These are phyloP conservation scores for Lachnellula occidentalis DNA, from an alignment of 2,329 filamentous ascomycete species.

Conservation along the genomic window DNA sequence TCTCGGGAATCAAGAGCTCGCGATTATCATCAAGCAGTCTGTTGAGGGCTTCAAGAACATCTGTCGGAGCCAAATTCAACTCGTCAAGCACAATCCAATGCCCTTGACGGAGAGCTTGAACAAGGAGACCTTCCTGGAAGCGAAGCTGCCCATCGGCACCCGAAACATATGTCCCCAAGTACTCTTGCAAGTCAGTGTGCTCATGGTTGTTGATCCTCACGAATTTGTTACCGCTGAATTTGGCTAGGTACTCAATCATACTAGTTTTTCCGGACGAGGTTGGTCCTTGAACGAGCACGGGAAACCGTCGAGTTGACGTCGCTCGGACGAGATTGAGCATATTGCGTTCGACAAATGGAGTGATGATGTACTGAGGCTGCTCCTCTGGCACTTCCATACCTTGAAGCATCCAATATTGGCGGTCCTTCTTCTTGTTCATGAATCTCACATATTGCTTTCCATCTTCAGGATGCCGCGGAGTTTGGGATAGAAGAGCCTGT, in stretches of 20 bases:
- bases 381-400: conserved; percentile 63
- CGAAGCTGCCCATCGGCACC: conserved; percentile 75
- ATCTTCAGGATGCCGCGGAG: conserved; percentile 71
- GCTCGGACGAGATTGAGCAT: conserved; percentile 91
- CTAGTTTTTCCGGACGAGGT: conserved; percentile 98
- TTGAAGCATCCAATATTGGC: conserved; percentile 86
- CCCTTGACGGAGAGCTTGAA: conserved; percentile 85
- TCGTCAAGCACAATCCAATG: conserved; percentile 99
- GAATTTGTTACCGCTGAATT: conserved; percentile 92
- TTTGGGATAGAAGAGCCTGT: conserved; percentile 69
- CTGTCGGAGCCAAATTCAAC: conserved; percentile 91
- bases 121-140: conserved; percentile 91
- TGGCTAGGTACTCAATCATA: conserved; percentile 99
- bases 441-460: conserved; percentile 76
- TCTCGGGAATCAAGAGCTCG: conserved; percentile 92
- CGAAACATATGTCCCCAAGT: conserved; percentile 90
- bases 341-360: conserved; percentile 90
- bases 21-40: conserved; percentile 93
- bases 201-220: conserved; percentile 99
- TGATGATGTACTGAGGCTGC: conserved; percentile 90
- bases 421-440: conserved; percentile 53
- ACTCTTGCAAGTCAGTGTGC: conserved; percentile 96
- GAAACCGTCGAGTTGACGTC: conserved; percentile 85
- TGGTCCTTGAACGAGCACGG: conserved; percentile 90
- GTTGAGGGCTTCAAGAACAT: conserved; percentile 94